Evolutionary conservation across 768 basidiomycete genomes (phyloP), one percentile per base, ranked within the genome.

Genomic region (Phylloporus scabripes): DNA sequence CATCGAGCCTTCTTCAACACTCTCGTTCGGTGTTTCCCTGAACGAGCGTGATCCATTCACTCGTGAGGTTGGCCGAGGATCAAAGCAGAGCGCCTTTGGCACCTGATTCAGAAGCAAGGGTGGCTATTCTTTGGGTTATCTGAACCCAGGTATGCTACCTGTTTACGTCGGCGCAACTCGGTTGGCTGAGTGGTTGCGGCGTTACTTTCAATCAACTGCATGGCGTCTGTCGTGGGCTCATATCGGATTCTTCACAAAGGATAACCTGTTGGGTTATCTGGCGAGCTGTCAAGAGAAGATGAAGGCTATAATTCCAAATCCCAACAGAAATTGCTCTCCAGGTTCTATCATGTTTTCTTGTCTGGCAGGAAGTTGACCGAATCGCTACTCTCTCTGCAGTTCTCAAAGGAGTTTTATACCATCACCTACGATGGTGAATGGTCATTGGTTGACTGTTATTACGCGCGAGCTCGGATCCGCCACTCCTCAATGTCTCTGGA

Each of bases 1-100:
- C 79, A 88, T 86, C 36, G 89, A 64, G 56, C 85, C 85, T 67
- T 90, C 87, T 59, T 90, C 87, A 57, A 90, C 89, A 59, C 86
- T 89, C 66, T 87, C 85, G 40, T 87, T 85, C 4, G 83, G 85
- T 0, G 86, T 88, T 67, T 87, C 85, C n/a, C 63, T 87, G 86
- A 64, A 89, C 90, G 34, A 91, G 65, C 55, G 80, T 82, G 31
- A 89, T 70, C 44, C 86, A 73, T 49, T 87, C 73, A 1, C 88
- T 88, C 67, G 84, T 88, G 47, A 87, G 69, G 28, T 69, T 58
- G 14, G 40, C 43, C 14, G 63, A 50, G 48, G 60, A 60, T 56
- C 62, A 59, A 39, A 56, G 44, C 42, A 55, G 42, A 40, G 58
- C 45, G 18, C 53, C 57, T 42, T 52, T 48, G 28, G 46, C 38